Evolutionary conservation across 257 asterid genomes (phyloP).

Genomic region (Solanum bulbocastanum): DNA sequence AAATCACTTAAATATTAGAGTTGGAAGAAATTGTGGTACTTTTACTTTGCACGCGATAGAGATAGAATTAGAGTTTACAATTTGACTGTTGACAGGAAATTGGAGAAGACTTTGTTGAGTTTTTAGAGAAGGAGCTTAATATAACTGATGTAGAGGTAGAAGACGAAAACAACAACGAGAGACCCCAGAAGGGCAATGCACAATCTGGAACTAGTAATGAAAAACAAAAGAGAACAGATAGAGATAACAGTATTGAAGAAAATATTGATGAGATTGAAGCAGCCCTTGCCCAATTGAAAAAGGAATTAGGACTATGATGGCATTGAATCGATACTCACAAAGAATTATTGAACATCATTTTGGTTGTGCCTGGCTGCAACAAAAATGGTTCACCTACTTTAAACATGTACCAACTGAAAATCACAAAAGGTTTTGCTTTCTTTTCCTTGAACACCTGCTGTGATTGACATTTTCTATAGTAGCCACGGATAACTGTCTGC

Average conservation of each 20-base stretch:
- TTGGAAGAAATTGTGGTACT: not conserved
- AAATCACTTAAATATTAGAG: not conserved
- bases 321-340: not conserved
- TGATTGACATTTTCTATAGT: not conserved
- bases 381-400: not conserved
- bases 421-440: not conserved
- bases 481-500: not conserved
- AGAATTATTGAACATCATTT: not conserved
- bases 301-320: constrained; percentile 64
- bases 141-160: constrained; percentile 36
- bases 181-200: constrained; percentile 14
- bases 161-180: constrained; percentile 10
- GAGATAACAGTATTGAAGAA: constrained; percentile 42
- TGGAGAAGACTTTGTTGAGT: constrained; percentile 94
- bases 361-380: not conserved
- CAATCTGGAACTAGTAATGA: constrained; percentile 18
- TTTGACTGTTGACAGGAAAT: constrained; percentile 47
- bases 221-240: constrained; percentile 12
- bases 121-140: constrained; percentile 80
- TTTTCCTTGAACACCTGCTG: not conserved
- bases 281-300: constrained; percentile 62
- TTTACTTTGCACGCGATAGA: not conserved
- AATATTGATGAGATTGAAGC: constrained; percentile 81
- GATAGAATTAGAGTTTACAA: not conserved
- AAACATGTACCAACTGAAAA: not conserved